Evolutionary conservation across 495 filamentous ascomycete genomes (phyloP).

Genomic region (Talaromyces thailandensis): DNA sequence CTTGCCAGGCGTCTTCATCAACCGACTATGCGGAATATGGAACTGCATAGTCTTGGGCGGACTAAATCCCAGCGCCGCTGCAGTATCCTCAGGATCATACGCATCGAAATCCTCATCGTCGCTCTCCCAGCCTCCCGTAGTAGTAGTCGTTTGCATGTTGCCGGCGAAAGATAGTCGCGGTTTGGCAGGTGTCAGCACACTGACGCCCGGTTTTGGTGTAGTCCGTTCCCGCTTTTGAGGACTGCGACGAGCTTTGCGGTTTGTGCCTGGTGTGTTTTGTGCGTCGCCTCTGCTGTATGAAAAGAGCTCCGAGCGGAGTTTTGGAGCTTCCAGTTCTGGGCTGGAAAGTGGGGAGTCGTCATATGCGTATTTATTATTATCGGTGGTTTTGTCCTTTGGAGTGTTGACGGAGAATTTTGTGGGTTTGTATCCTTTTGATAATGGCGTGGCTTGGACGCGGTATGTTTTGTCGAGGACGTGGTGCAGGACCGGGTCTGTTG

Average conservation of each 20-base stretch:
- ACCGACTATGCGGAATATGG: constrained; percentile 72
- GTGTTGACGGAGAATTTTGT: constrained; percentile 27
- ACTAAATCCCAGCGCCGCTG: constrained; percentile 57
- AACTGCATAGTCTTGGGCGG: constrained; percentile 98
- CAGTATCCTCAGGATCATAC: constrained; percentile 49
- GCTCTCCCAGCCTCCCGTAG: constrained; percentile 54
- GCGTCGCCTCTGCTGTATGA: constrained; percentile 50
- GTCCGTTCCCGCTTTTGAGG: constrained; percentile 14
- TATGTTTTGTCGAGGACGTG: constrained; percentile 88
- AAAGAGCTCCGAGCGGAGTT: constrained; percentile 79
- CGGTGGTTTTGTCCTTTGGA: constrained; percentile 22
- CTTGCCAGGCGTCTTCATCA: constrained; percentile 87
- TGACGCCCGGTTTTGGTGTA: constrained; percentile 61
- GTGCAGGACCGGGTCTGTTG: constrained; percentile 70
- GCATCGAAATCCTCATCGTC: constrained; percentile 44
- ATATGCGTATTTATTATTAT: constrained; percentile 20
- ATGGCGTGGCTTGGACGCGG: constrained; percentile 83
- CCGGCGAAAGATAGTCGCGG: constrained; percentile 5
- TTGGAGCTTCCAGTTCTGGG: constrained; percentile 68
- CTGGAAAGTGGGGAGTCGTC: constrained; percentile 61
- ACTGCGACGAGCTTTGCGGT: constrained; percentile 24
- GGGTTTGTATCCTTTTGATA: constrained; percentile 37
- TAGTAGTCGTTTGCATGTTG: constrained; percentile 13
- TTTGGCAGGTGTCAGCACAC: constrained; percentile 62
- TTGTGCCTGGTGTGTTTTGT: constrained; percentile 23